These are phyloP conservation scores for Cocos nucifera DNA, from an alignment of 176 grass and related monocot species.

Conservation along the genomic window DNA sequence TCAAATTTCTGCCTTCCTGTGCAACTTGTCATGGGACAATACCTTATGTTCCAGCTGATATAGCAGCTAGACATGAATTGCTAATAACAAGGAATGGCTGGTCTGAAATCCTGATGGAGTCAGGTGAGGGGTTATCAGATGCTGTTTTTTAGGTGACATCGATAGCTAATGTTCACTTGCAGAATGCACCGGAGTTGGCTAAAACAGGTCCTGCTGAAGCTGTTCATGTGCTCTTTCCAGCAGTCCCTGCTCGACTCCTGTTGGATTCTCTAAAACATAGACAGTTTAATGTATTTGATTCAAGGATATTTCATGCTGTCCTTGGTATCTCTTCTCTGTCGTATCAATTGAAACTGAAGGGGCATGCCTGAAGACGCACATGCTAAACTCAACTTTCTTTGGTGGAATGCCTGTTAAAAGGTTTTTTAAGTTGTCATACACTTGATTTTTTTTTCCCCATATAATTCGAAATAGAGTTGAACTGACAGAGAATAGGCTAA, in stretches of 20 bases:
- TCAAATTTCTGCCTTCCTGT: slow-evolving; percentile 79
- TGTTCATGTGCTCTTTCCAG: slow-evolving; percentile 43
- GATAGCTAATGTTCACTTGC: slow-evolving; percentile 56
- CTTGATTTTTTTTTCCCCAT: too few relatives aligned
- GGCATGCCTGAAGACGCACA: slow-evolving; percentile 43
- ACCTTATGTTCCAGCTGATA: slow-evolving; percentile 52
- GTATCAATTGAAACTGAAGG: slow-evolving; percentile 86
- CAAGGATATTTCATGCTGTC: slow-evolving; percentile 47
- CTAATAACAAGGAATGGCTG: slow-evolving; percentile 27
- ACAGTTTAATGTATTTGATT: slow-evolving; percentile 81
- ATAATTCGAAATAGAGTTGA: too few relatives aligned
- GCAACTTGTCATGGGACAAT: slow-evolving; percentile 53
- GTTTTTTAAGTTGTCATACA: too few relatives aligned
- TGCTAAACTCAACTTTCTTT: slow-evolving; percentile 26
- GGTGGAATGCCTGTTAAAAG: too few relatives aligned
- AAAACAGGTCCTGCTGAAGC: slow-evolving; percentile 41
- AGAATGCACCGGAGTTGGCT: slow-evolving; percentile 61
- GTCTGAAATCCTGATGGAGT: slow-evolving; percentile 42
- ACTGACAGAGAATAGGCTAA: too few relatives aligned
- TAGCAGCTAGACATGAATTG: slow-evolving; percentile 51
- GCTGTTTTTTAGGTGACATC: slow-evolving; percentile 80
- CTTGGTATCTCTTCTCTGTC: slow-evolving; percentile 60
- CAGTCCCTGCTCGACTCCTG: slow-evolving; percentile 56
- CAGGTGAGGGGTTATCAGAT: slow-evolving; percentile 41
- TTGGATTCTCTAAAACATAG: slow-evolving; percentile 43